Evolutionary conservation across 2,329 filamentous ascomycete species (phyloP).

Genomic region (Fusarium tuaranense): DNA sequence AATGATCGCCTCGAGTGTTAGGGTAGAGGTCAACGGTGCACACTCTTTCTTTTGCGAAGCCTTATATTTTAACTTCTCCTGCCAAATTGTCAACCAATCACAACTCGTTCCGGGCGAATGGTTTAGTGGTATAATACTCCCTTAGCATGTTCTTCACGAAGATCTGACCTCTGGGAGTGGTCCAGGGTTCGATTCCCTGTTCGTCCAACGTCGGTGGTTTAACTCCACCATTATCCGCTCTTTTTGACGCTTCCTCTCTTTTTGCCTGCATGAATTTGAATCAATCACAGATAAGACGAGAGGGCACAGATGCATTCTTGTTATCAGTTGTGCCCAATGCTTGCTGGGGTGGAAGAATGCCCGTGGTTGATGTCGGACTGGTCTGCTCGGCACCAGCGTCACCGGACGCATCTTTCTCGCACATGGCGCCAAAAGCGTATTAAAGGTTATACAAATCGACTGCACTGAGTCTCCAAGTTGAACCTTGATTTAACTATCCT

Average conservation of each 20-base stretch:
- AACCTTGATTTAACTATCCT: background rate
- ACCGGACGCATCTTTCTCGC: too few relatives aligned
- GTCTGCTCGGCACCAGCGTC: too few relatives aligned
- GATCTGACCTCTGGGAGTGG: slow-evolving; percentile 20
- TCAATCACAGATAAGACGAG: background rate
- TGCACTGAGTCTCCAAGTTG: background rate
- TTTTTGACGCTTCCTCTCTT: background rate
- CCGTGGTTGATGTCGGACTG: too few relatives aligned
- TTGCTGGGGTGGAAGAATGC: too few relatives aligned
- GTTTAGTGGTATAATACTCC: slow-evolving; percentile 34
- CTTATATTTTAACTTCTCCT: too few relatives aligned
- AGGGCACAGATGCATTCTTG: background rate
- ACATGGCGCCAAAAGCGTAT: too few relatives aligned
- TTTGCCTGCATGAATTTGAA: background rate
- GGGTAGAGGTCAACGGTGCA: background rate
- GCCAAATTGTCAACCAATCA: background rate
- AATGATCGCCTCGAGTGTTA: background rate
- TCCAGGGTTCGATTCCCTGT: slow-evolving; percentile 38
- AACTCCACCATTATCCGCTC: slow-evolving; percentile 14
- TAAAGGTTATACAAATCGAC: too few relatives aligned
- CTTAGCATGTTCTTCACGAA: slow-evolving; percentile 13
- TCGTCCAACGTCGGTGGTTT: slow-evolving; percentile 26
- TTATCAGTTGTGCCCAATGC: background rate
- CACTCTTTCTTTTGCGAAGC: too few relatives aligned
- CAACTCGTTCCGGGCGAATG: slow-evolving; percentile 2